Conservation (phyloP, 176 grass and related monocot species). For the Oryza meyeriana region DNA sequence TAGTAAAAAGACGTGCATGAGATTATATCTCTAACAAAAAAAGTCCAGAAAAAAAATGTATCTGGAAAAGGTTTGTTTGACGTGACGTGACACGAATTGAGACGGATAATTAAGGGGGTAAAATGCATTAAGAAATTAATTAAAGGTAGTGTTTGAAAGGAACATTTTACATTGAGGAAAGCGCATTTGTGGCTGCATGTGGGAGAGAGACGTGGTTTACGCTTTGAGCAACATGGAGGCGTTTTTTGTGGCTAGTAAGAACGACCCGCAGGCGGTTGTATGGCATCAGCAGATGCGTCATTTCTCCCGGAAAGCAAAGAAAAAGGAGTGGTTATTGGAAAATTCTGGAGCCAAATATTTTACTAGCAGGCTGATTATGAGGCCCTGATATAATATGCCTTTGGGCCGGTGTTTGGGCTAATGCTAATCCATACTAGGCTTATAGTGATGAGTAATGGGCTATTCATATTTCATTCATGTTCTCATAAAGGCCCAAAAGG, state of each 20-base stretch:
- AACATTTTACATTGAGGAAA: not conserved
- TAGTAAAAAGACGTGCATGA: not conserved
- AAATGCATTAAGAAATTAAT: slow-evolving; percentile 13
- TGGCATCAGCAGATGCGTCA: slow-evolving; percentile 56
- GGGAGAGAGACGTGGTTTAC: not conserved
- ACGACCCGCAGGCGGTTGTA: not conserved
- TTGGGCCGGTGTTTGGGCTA: not conserved
- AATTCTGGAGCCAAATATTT: not conserved
- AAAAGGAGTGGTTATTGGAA: not conserved
- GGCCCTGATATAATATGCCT: not conserved
- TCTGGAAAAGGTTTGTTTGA: slow-evolving; percentile 12
- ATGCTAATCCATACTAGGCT: too few species aligned
- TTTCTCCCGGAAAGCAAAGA: slow-evolving; percentile 10
- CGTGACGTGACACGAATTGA: slow-evolving; percentile 14
- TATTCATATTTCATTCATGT: not conserved
- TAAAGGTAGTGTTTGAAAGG: slow-evolving; percentile 15
- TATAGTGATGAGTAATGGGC: too few species aligned
- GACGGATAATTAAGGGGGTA: not conserved
- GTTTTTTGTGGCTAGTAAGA: not conserved
- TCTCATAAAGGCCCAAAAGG: too few species aligned
- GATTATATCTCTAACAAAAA: not conserved
- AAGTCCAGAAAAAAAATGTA: not conserved
- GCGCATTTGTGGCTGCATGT: not conserved
- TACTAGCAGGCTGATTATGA: not conserved
- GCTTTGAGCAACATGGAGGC: not conserved